Percentiles rank a stretch among this genome's conserved stretches.
Evolutionary conservation across 495 filamentous ascomycete species (phyloP).

Genomic region (Penicilliopsis zonata): DNA sequence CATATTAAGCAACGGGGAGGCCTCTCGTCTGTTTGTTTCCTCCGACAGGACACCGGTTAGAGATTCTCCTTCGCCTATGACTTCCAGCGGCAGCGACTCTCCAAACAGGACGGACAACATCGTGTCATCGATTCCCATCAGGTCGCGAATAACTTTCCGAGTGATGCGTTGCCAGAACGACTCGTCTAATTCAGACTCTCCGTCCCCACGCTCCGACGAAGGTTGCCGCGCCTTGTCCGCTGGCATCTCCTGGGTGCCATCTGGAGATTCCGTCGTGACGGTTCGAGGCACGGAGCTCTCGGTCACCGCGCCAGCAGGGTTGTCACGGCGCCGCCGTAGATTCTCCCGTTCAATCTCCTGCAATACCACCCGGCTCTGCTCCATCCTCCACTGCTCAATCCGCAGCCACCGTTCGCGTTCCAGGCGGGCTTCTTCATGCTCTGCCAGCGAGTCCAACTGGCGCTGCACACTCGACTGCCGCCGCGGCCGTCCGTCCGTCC

Average conservation of each 20-base stretch:
- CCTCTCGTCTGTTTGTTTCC: slow-evolving; percentile 5
- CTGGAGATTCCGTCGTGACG: slow-evolving; percentile 8
- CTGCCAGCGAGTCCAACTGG: slow-evolving; percentile 51
- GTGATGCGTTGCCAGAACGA: slow-evolving; percentile 75
- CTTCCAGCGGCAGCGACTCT: slow-evolving; percentile 58
- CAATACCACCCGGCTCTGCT: slow-evolving; percentile 73
- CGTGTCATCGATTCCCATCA: slow-evolving; percentile 84
- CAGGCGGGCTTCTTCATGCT: slow-evolving; percentile 42
- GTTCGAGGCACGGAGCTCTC: slow-evolving; percentile 8
- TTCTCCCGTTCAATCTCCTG: slow-evolving; percentile 86
- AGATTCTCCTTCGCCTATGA: slow-evolving; percentile 12
- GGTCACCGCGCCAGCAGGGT: slow-evolving; percentile 22
- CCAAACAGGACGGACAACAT: slow-evolving; percentile 79
- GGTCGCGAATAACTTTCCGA: slow-evolving; percentile 70
- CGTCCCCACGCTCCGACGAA: slow-evolving; percentile 11
- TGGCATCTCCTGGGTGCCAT: slow-evolving; percentile 11
- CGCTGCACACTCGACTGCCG: slow-evolving; percentile 50
- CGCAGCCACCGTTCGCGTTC: slow-evolving; percentile 58
- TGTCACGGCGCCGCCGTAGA: slow-evolving; percentile 39
- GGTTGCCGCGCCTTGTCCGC: slow-evolving; percentile 8
- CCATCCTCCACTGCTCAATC: slow-evolving; percentile 85
- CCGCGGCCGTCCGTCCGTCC: slow-evolving; percentile 20
- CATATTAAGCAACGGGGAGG: slow-evolving; percentile 10
- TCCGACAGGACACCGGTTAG: slow-evolving; percentile 2
- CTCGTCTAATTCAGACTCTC: slow-evolving; percentile 30